phyloP scores from a whole-genome alignment of 371 early-diverging fungal genomes.

The Apophysomyces elegans region DNA sequence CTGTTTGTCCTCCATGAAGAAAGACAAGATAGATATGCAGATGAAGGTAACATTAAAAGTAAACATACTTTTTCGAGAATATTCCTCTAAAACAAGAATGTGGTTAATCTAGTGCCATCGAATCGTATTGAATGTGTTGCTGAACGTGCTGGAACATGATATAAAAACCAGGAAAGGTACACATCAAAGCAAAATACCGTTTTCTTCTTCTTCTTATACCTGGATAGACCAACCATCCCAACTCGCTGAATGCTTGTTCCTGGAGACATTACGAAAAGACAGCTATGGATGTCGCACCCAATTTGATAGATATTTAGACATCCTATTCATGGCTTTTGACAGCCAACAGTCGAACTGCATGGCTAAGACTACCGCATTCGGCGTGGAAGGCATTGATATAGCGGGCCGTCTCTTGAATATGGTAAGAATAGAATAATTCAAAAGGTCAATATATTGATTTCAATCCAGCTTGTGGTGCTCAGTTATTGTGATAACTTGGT shows the following conservation, averaged over 20 bases:
- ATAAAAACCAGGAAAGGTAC: slow-evolving; percentile 18
- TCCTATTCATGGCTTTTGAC: slow-evolving; percentile 22
- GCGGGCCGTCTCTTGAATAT: slow-evolving; percentile 25
- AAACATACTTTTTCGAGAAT: background rate
- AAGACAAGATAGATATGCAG: background rate
- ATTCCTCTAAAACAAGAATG: background rate
- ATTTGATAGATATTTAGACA: slow-evolving; percentile 26
- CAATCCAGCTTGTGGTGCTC: slow-evolving; percentile 17
- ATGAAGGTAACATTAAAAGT: background rate
- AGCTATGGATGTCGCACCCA: slow-evolving; percentile 18
- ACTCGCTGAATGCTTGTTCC: slow-evolving; percentile 16
- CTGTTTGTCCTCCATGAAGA: slow-evolving; percentile 9
- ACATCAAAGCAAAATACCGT: background rate
- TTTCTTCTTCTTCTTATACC: too few relatives aligned
- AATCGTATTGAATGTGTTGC: slow-evolving; percentile 16
- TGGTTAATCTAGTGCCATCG: slow-evolving; percentile 13
- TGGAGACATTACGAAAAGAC: slow-evolving; percentile 17
- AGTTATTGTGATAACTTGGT: slow-evolving; percentile 22
- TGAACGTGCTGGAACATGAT: slow-evolving; percentile 21
- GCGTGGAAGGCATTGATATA: slow-evolving; percentile 12
- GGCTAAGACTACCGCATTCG: background rate
- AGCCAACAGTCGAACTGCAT: background rate
- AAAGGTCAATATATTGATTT: background rate
- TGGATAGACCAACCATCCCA: slow-evolving; percentile 3
- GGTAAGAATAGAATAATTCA: slow-evolving; percentile 7